These are phyloP conservation scores for Xylariomycetidae sp. DNA, from an alignment of 2,329 filamentous ascomycete species.

Conservation along the genomic window DNA sequence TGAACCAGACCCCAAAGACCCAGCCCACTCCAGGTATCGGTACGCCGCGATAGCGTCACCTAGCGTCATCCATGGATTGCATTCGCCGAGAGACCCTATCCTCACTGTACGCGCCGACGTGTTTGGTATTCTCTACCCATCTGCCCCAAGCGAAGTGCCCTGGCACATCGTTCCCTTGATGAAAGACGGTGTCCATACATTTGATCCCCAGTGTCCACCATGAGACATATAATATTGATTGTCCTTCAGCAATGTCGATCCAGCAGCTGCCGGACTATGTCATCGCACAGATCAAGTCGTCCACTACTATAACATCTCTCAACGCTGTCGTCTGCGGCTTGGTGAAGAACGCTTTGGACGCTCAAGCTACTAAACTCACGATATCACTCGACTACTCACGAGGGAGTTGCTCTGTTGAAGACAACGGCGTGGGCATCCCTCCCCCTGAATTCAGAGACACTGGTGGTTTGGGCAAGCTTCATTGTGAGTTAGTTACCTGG, in stretches of 20 bases:
- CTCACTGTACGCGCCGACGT: too few species aligned
- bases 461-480: constrained; percentile 68
- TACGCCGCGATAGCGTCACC: too few species aligned
- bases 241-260: constrained; percentile 51
- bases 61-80: too few species aligned
- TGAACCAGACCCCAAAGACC: too few species aligned
- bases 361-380: constrained; percentile 62
- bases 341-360: constrained; percentile 81
- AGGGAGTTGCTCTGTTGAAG: constrained; percentile 75
- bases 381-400: constrained; percentile 69
- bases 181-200: too few species aligned
- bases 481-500: too few species aligned
- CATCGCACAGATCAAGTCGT: constrained; percentile 77
- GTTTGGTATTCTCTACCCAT: too few species aligned
- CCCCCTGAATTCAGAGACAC: constrained; percentile 65
- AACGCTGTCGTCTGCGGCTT: constrained; percentile 68
- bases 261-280: constrained; percentile 65
- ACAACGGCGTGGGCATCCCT: constrained; percentile 76
- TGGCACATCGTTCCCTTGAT: too few species aligned
- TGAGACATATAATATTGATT: constrained; percentile 4
- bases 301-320: constrained; percentile 71
- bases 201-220: too few species aligned
- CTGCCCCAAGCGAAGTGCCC: too few species aligned
- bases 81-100: too few species aligned
- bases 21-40: too few species aligned